Evolutionary conservation across 1,139 yeast genomes (phyloP).

Genomic region (Tardiomyces blankii): DNA sequence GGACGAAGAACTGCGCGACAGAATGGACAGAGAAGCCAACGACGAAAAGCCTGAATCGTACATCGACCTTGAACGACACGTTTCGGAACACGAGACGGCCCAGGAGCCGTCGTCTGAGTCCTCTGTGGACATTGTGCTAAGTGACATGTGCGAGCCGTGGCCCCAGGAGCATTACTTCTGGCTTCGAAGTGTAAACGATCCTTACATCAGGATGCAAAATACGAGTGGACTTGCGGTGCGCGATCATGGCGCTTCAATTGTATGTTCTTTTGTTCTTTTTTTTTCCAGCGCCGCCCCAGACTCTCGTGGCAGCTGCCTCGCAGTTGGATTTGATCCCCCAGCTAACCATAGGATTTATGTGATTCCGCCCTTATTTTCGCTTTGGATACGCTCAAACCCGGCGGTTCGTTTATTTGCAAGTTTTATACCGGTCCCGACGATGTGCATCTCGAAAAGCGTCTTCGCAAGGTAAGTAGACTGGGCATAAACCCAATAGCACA

Average conservation of each 20-base stretch:
- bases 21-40: constrained; percentile 29
- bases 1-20: constrained; percentile 6
- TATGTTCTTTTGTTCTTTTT: constrained; percentile 20
- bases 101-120: constrained; percentile 6
- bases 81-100: not conserved
- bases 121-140: constrained; percentile 59
- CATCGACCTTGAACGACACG: not conserved
- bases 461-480: constrained; percentile 31
- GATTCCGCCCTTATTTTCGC: constrained; percentile 81
- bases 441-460: constrained; percentile 41
- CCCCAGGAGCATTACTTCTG: constrained; percentile 54
- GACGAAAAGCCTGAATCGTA: not conserved
- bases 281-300: too few species aligned
- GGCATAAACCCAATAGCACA: not conserved
- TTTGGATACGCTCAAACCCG: constrained; percentile 52
- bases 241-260: constrained; percentile 52
- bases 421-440: constrained; percentile 65
- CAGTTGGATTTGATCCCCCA: not conserved
- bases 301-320: too few species aligned
- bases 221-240: constrained; percentile 51
- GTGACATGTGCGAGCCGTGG: constrained; percentile 81
- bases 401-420: constrained; percentile 68
- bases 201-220: constrained; percentile 67
- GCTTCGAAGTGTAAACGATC: constrained; percentile 67
- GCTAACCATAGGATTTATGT: constrained; percentile 52